phyloP scores from a whole-genome alignment of 2,329 filamentous ascomycete genomes.

The Coniochaeta ligniaria region DNA sequence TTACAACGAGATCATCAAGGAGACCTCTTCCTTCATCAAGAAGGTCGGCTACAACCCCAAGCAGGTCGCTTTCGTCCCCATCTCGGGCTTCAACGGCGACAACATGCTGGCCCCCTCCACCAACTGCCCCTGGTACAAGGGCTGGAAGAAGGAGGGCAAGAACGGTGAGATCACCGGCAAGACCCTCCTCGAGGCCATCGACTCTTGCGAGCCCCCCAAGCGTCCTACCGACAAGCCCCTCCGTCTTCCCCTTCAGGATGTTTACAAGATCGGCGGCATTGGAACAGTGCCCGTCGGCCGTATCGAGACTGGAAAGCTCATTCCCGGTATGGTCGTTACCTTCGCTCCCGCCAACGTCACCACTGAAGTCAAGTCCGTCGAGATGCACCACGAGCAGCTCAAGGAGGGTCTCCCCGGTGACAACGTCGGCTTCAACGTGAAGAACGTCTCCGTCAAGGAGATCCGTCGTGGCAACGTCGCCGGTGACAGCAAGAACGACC shows the following conservation, averaged over 20 bases:
- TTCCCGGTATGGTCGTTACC: conserved; percentile 89
- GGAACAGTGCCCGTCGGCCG: conserved; percentile 99
- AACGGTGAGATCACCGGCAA: conserved; percentile 79
- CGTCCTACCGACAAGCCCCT: conserved; percentile 99
- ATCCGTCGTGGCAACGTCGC: conserved; percentile 99
- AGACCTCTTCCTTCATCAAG: conserved; percentile 99
- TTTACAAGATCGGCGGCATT: conserved; percentile 99
- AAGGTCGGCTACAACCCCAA: conserved; percentile 99
- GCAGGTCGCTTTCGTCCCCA: conserved; percentile 95
- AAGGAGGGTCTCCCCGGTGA: conserved; percentile 91
- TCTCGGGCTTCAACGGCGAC: conserved; percentile 99
- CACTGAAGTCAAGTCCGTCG: conserved; percentile 99
- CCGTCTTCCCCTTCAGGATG: conserved; percentile 99
- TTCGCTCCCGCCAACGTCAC: conserved; percentile 98
- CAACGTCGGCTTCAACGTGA: conserved; percentile 99
- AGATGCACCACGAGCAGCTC: conserved; percentile 99
- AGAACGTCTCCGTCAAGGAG: conserved; percentile 99
- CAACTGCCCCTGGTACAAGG: conserved; percentile 99
- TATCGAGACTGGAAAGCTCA: conserved; percentile 99
- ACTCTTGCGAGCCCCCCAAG: conserved; percentile 84
- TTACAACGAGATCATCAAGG: conserved; percentile 99
- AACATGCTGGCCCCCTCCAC: conserved; percentile 90
- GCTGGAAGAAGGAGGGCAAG: conserved; percentile 99
- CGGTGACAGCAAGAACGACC: conserved; percentile 99
- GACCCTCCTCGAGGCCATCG: conserved; percentile 98